These are phyloP conservation scores for Lactarius quietus DNA, from an alignment of 768 basidiomycete species.

Conservation along the genomic window DNA sequence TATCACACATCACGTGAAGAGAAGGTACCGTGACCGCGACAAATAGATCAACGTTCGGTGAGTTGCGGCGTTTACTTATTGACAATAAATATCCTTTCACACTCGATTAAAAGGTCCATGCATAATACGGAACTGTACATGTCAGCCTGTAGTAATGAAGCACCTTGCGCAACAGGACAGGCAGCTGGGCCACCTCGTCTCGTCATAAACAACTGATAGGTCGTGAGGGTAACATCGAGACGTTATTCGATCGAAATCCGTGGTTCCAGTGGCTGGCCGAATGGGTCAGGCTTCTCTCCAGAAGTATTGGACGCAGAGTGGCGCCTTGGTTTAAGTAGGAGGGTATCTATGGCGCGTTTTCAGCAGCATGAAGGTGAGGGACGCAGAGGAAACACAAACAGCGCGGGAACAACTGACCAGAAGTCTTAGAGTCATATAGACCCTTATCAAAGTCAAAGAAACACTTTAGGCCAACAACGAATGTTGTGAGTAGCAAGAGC, in stretches of 20 bases:
- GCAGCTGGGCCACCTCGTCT: neutral
- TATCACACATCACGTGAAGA: conserved; percentile 16
- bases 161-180: neutral
- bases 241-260: conserved; percentile 75
- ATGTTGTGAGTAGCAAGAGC: conserved; percentile 67
- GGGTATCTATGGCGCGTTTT: conserved; percentile 14
- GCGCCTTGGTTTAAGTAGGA: conserved; percentile 17
- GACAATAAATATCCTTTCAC: neutral
- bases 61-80: no score
- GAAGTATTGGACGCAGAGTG: conserved; percentile 26
- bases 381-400: conserved; percentile 14
- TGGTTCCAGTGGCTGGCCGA: conserved; percentile 53
- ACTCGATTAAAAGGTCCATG: neutral
- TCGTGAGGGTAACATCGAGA: neutral
- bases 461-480: conserved; percentile 72
- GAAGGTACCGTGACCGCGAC: neutral
- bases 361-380: conserved; percentile 15
- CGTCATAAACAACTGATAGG: neutral
- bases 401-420: conserved; percentile 52
- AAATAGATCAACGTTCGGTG: neutral
- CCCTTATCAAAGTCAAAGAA: conserved; percentile 82
- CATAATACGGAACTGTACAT: neutral
- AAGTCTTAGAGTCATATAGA: conserved; percentile 65
- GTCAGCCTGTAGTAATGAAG: neutral
- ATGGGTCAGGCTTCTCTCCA: conserved; percentile 44